phyloP scores from a whole-genome alignment of 495 filamentous ascomycete species.

The Aspergillus nanangensis region DNA sequence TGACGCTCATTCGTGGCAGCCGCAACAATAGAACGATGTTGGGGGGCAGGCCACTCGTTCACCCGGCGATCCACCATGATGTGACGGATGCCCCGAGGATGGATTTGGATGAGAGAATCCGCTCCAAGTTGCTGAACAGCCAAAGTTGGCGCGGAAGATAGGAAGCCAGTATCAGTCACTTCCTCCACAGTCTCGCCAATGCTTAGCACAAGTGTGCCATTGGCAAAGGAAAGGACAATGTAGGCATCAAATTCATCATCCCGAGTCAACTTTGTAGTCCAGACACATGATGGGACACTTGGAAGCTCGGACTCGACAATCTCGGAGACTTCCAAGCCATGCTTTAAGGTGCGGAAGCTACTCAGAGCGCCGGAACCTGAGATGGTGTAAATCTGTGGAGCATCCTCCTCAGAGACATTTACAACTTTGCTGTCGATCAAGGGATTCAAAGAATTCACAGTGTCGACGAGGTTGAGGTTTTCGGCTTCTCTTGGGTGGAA shows the following conservation, averaged over 20 bases:
- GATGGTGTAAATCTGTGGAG: conserved; percentile 91
- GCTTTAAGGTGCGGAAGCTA: conserved; percentile 83
- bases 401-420: conserved; percentile 86
- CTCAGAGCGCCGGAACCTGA: conserved; percentile 86
- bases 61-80: conserved; percentile 75
- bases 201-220: conserved; percentile 77
- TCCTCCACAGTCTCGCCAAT: conserved; percentile 97
- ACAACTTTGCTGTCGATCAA: conserved; percentile 84
- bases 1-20: conserved; percentile 91
- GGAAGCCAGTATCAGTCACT: conserved; percentile 86
- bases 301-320: conserved; percentile 90
- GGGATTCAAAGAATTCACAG: conserved; percentile 85
- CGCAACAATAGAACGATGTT: conserved; percentile 93
- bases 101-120: conserved; percentile 88
- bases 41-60: conserved; percentile 91
- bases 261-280: conserved; percentile 87
- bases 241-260: conserved; percentile 82
- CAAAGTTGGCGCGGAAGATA: conserved; percentile 79
- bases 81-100: conserved; percentile 90
- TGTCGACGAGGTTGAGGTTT: conserved; percentile 81
- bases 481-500: conserved; percentile 77
- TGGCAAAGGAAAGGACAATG: conserved; percentile 65
- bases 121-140: conserved; percentile 93
- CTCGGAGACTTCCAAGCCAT: conserved; percentile 88
- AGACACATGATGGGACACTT: conserved; percentile 79